Evolutionary conservation across 23 red algal genomes (phyloP).

Genomic region (Chondrus crispus): DNA sequence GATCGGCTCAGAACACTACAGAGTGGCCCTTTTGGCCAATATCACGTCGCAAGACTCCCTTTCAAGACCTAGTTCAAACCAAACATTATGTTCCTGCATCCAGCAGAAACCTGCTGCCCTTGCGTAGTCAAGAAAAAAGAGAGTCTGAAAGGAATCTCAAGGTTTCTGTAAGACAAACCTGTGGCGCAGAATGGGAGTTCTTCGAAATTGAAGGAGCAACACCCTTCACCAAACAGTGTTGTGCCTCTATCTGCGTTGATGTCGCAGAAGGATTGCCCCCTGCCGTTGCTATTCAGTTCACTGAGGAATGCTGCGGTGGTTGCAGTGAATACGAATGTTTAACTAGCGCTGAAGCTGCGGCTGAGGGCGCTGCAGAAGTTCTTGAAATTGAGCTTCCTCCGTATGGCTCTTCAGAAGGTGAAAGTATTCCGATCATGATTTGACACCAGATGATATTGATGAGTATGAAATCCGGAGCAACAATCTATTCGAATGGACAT

Average conservation of each 20-base stretch:
- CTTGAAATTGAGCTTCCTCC: not conserved
- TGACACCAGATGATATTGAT: no score
- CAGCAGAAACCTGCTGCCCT: no score
- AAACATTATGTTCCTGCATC: not conserved
- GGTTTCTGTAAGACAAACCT: not conserved
- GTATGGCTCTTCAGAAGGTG: not conserved
- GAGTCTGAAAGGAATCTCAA: no score
- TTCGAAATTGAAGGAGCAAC: not conserved
- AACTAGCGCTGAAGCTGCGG: not conserved
- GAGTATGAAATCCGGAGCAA: no score
- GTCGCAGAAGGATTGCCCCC: not conserved
- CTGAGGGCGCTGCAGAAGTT: not conserved
- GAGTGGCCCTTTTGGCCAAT: no score
- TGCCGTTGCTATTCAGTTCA: not conserved
- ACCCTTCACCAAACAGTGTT: not conserved
- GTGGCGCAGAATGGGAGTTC: not conserved
- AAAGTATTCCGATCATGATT: not conserved
- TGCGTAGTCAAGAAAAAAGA: no score
- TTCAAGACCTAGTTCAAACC: no score
- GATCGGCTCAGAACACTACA: not conserved
- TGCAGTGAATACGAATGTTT: not conserved
- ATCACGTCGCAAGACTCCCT: not conserved
- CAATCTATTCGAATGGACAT: no score
- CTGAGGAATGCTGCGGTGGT: not conserved
- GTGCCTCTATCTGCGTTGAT: not conserved